Base-by-base conservation (phyloP, 495 filamentous ascomycete species). In the Cercophora samala region DNA sequence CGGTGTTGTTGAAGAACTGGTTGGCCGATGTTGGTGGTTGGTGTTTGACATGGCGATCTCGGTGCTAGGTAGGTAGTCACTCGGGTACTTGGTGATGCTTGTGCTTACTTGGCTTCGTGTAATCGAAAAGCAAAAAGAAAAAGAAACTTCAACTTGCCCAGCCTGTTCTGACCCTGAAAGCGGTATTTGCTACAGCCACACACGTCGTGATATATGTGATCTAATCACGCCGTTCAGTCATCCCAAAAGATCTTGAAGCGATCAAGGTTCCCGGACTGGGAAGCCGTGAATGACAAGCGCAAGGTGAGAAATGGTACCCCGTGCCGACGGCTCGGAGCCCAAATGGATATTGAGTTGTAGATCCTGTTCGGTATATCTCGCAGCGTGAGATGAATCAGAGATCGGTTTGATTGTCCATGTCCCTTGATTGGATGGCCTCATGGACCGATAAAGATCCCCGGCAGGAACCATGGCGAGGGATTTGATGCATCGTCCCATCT, bases 1-100 rank as follows among this genome's bases (percentile, higher is more conserved):
- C 11, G 18, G 18, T 18, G 24, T 13, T 67, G 67, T 9, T 26
- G 60, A 46, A 54, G 63, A 23, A 24, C n/a, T 46, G 54, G 52
- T 9, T 46, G 21, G 19, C 5, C 42, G 58, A 32, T 19, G 5
- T 42, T 18, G 61, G 54, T 53, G 61, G 18, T 22, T 24, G 54
- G 42, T 24, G 18, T 25, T 32, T 46, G 24, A 15, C 13, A 55
- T 56, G 21, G n/a, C 55, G 37, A 46, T 46, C 37, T 46, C 13
- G 26, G 26, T 46, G 11, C 13, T 5, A 46, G n/a, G n/a, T n/a
- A n/a, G n/a, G n/a, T n/a, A n/a, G n/a, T n/a, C n/a, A n/a, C n/a
- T n/a, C n/a, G n/a, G n/a, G n/a, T n/a, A n/a, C n/a, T n/a, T n/a
- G n/a, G n/a, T n/a, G n/a, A n/a, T n/a, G n/a, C n/a, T n/a, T n/a